Evolutionary conservation across 2,329 filamentous ascomycete genomes (phyloP).

Genomic region (Gaeumannomyces tritici): DNA sequence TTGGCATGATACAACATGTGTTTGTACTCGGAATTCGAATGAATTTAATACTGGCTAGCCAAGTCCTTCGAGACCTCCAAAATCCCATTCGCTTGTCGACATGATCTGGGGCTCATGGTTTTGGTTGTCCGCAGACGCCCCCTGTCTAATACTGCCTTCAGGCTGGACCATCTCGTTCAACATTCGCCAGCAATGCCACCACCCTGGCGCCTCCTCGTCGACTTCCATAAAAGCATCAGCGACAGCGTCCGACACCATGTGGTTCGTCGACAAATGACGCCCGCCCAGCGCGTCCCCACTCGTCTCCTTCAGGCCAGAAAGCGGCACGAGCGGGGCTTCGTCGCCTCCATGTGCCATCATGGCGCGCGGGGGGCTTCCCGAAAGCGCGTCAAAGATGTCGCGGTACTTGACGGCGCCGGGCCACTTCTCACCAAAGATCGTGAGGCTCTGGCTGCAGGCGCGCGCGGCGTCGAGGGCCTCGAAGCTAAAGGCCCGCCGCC

Average conservation of each 20-base stretch:
- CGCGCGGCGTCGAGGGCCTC: slow-evolving; percentile 16
- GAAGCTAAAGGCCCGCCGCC: slow-evolving; percentile 11
- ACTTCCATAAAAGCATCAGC: slow-evolving; percentile 19
- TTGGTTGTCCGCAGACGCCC: too few relatives aligned
- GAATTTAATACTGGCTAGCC: neutral
- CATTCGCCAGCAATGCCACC: slow-evolving; percentile 18
- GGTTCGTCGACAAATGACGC: neutral
- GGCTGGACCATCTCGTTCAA: slow-evolving; percentile 17
- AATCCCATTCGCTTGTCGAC: too few relatives aligned
- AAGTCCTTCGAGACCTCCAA: too few relatives aligned
- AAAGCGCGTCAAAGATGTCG: slow-evolving; percentile 17
- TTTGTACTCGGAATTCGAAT: neutral
- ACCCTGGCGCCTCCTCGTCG: slow-evolving; percentile 16
- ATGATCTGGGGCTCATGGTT: too few relatives aligned
- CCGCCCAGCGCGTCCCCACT: neutral
- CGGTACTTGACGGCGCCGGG: slow-evolving; percentile 18
- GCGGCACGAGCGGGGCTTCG: neutral
- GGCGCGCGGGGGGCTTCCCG: slow-evolving; percentile 12
- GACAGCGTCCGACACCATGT: slow-evolving; percentile 12
- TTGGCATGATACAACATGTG: slow-evolving; percentile 1
- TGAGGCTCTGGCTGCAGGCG: slow-evolving; percentile 17
- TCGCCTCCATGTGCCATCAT: slow-evolving; percentile 8
- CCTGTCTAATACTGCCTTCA: neutral
- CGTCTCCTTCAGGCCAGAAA: neutral
- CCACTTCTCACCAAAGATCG: slow-evolving; percentile 20